Base-by-base conservation (phyloP, 768 basidiomycete species). In the Pleurotus giganteus region DNA sequence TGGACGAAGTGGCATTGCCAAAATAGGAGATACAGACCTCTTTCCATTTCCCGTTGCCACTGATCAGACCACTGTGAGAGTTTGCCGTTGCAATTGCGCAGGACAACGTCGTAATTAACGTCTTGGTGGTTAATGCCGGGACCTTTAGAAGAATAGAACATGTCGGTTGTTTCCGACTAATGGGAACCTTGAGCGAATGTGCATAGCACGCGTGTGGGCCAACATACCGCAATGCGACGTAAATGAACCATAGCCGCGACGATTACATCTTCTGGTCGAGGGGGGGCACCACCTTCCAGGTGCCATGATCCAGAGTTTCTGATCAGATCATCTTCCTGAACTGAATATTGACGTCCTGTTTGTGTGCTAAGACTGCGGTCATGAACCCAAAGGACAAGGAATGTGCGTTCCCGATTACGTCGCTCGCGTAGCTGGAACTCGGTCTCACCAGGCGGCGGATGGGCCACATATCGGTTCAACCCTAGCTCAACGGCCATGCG, bases 401-500 rank as follows among this genome's bases (percentile, higher is more conserved):
- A 93, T 1, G 91, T 91, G 57, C 91, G 81, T 70, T 94, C 91
- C 58, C 88, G 79, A 63, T 93, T 92, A 31, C 91, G 84, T 29
- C 91, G 85, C 65, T 93, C 90, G 23, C 84, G 75, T 51, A 77
- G 68, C 62, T 89, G 85, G 29, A 84, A 72, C 36, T 84, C 82
- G 3, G 81, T 78, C 69, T 93, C 90, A 55, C 80, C 72, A 13
- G 71, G 57, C 11, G 83, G 79, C 5, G 84, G 81, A 28, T 75
- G 70, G 5, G 79, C 66, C 41, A 82, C 63, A 66, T 84, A 88
- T 44, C 85, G 85, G 67, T 93, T 93, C 21, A 93, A 75, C 47
- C 85, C 83, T 29, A 93, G 79, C 65, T 93, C 90, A 24, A 94
- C 84, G 26, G 91, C 88, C 89, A 94, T 91, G 43, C 91, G 86